Percentiles rank a stretch among this genome's conserved stretches.
Conservation (phyloP, 305 asterid genomes). For the Andrographis paniculata region DNA sequence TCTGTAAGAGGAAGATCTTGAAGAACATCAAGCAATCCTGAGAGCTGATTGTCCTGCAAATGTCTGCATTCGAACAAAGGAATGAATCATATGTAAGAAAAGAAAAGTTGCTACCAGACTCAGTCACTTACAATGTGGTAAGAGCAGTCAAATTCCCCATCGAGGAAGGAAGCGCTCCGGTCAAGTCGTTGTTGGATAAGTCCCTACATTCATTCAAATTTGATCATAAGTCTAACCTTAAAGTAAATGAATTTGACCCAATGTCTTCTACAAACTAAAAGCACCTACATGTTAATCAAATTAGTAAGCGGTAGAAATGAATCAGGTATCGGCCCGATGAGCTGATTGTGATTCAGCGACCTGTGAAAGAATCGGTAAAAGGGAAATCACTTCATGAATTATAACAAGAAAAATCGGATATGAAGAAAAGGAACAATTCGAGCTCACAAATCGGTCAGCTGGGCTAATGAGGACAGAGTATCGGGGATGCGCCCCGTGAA, state of each 20-base stretch:
- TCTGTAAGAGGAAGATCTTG: constrained; percentile 65
- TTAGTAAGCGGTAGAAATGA: constrained; percentile 43
- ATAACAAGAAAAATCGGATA: background rate
- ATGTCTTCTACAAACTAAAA: constrained; percentile 14
- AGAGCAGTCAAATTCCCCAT: constrained; percentile 60
- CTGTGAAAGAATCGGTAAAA: constrained; percentile 27
- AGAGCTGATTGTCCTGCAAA: constrained; percentile 80
- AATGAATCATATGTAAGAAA: background rate
- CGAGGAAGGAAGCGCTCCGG: constrained; percentile 76
- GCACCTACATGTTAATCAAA: constrained; percentile 49
- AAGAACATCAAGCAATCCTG: constrained; percentile 78
- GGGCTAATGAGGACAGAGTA: constrained; percentile 43
- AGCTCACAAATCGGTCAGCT: constrained; percentile 61
- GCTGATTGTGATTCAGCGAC: constrained; percentile 52
- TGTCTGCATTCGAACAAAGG: constrained; percentile 37
- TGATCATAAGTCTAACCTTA: constrained; percentile 9
- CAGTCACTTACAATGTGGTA: constrained; percentile 54
- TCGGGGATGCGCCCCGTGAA: constrained; percentile 60
- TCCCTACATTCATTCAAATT: constrained; percentile 41
- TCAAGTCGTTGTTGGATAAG: constrained; percentile 65
- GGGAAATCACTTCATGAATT: background rate
- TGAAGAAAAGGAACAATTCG: constrained; percentile 4
- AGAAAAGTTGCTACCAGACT: constrained; percentile 4
- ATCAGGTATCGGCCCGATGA: constrained; percentile 82
- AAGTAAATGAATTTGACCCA: background rate